These are phyloP conservation scores for Dendrobium huoshanense DNA, from an alignment of 106 monocot genomes.

Conservation along the genomic window DNA sequence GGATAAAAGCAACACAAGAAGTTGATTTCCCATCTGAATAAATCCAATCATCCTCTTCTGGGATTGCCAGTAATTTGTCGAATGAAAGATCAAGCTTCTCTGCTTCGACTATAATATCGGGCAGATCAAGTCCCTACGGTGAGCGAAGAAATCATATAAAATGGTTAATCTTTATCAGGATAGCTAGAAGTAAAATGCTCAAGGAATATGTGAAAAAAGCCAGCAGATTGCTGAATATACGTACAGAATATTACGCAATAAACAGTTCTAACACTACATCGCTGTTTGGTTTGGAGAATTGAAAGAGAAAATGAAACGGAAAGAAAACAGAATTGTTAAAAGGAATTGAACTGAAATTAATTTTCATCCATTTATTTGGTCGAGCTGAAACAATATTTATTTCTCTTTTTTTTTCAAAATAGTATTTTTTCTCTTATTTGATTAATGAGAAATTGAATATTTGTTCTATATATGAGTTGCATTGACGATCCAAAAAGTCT, in stretches of 20 bases:
- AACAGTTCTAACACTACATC: not conserved
- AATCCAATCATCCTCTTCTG: constrained; percentile 84
- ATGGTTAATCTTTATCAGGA: not conserved
- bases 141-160: not conserved
- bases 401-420: too few species aligned
- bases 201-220: not conserved
- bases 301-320: not conserved
- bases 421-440: not conserved
- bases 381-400: not conserved
- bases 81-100: constrained; percentile 68
- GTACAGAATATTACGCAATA: not conserved
- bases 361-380: not conserved
- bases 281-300: not conserved
- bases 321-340: too few species aligned
- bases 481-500: not conserved
- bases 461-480: not conserved
- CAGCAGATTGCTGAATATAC: not conserved
- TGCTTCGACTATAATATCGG: constrained; percentile 77
- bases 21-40: constrained; percentile 84
- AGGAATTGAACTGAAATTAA: too few species aligned
- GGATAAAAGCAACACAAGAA: constrained; percentile 86
- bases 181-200: too few species aligned
- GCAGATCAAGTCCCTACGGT: constrained; percentile 65
- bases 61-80: constrained; percentile 73
- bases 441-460: not conserved